phyloP scores from a whole-genome alignment of 768 basidiomycete genomes.

The Suillus luteus region DNA sequence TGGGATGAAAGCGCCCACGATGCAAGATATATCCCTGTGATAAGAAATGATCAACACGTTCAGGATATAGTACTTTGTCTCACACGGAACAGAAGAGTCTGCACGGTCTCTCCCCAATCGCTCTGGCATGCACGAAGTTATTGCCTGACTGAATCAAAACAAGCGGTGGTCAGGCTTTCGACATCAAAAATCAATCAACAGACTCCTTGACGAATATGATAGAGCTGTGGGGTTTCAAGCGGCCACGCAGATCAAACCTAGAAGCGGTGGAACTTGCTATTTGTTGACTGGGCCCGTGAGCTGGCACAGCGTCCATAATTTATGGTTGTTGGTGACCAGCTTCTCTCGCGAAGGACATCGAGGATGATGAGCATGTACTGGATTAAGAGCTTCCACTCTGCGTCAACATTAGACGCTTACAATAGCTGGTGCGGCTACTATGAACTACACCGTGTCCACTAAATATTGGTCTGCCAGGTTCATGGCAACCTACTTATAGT shows the following conservation, averaged over 20 bases:
- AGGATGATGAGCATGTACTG: background rate
- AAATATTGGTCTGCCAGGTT: background rate
- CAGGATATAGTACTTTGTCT: background rate
- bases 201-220: background rate
- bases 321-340: background rate
- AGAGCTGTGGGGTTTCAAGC: background rate
- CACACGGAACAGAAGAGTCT: background rate
- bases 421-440: background rate
- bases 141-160: background rate
- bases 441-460: background rate
- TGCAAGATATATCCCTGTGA: background rate
- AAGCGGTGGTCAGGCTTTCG: background rate
- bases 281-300: background rate
- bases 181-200: background rate
- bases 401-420: background rate
- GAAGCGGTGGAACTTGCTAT: background rate
- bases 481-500: constrained; percentile 5
- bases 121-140: background rate
- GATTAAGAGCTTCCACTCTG: background rate
- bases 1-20: background rate
- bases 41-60: background rate
- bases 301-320: background rate
- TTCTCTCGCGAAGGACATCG: background rate
- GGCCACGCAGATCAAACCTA: background rate
- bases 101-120: background rate